Base-by-base conservation (phyloP, 192 early-diverging fungal species). In the Gaertneriomyces sp. region DNA sequence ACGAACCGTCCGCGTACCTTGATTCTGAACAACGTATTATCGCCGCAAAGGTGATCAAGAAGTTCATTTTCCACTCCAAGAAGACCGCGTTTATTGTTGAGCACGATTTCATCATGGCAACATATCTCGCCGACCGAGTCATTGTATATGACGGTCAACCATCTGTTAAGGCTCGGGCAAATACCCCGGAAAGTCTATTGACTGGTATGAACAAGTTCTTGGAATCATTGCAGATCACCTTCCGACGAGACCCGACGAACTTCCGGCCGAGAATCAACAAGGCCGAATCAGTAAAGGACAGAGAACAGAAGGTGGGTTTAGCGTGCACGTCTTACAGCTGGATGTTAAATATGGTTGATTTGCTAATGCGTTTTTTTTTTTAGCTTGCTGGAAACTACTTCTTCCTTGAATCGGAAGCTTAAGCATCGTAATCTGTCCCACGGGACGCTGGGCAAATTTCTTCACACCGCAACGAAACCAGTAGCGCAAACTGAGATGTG, bases 51-150 rank as follows among this genome's bases (percentile, higher is more conserved):
- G 96, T 96, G 66, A 98, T 98, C 83, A 98, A 98, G 83, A 88
- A 79, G 70, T 98, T 93, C 81, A 96, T 98, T 61, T 76, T 98
- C 69, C 91, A 96, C 82, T 83, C 88, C 66, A 93, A 96, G 77
- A 92, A 93, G 83, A 98, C 96, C 7, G 96, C 94, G 25, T 98
- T 98, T 75, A 86, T 98, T 47, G 95, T 98, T 55, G 95, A 98
- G 88, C 95, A 95, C 88, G 95, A 98, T 81, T 96, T 98, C 73
- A 95, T 95, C 73, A 98, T 98, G 96, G 93, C 93, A 8, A 96
- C 94, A 5, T 98, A 98, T 70, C 80, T 98, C 60, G 96, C 96
- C 40, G 93, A 96, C 74, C 87, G 93, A 75, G 94, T 96, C 19
- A 89, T 98, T 73, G 93, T 98, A 7, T 96, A 94, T 76, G 92